These are phyloP conservation scores for Ceratocystis papillata DNA, from an alignment of 2,329 filamentous ascomycete species.

Conservation along the genomic window DNA sequence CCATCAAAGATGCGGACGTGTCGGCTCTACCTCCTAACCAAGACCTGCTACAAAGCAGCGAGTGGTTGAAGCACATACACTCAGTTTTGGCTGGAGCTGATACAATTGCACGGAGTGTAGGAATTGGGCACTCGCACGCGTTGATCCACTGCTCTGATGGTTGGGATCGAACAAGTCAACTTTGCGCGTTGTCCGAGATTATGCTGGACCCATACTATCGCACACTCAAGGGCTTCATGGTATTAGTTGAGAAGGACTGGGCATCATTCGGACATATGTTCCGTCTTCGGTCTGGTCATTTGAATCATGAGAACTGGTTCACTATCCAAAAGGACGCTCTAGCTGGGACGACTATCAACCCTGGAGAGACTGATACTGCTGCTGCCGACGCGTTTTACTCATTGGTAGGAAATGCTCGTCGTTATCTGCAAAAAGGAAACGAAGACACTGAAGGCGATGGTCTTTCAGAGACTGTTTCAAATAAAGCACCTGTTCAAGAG, in stretches of 20 bases:
- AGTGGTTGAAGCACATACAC: slow-evolving; percentile 83
- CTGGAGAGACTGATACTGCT: slow-evolving; percentile 47
- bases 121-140: slow-evolving; percentile 85
- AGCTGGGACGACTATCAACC: slow-evolving; percentile 52
- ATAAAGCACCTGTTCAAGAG: slow-evolving; percentile 43
- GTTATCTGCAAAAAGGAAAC: slow-evolving; percentile 61
- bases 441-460: slow-evolving; percentile 51
- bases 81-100: slow-evolving; percentile 74
- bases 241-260: slow-evolving; percentile 95
- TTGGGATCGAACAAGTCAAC: slow-evolving; percentile 93
- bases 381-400: slow-evolving; percentile 71
- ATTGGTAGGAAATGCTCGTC: slow-evolving; percentile 70
- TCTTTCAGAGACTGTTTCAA: slow-evolving; percentile 34
- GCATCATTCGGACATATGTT: slow-evolving; percentile 98
- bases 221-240: slow-evolving; percentile 87
- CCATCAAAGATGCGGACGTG: slow-evolving; percentile 82
- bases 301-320: slow-evolving; percentile 93
- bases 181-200: slow-evolving; percentile 82
- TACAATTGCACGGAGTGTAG: slow-evolving; percentile 76
- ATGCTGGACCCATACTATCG: slow-evolving; percentile 94
- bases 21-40: slow-evolving; percentile 70
- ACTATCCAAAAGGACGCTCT: slow-evolving; percentile 68
- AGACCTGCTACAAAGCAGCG: slow-evolving; percentile 70
- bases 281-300: slow-evolving; percentile 73
- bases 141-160: slow-evolving; percentile 97